These are phyloP conservation scores for Venturia aucupariae DNA, from an alignment of 2,329 filamentous ascomycete species.

Conservation along the genomic window DNA sequence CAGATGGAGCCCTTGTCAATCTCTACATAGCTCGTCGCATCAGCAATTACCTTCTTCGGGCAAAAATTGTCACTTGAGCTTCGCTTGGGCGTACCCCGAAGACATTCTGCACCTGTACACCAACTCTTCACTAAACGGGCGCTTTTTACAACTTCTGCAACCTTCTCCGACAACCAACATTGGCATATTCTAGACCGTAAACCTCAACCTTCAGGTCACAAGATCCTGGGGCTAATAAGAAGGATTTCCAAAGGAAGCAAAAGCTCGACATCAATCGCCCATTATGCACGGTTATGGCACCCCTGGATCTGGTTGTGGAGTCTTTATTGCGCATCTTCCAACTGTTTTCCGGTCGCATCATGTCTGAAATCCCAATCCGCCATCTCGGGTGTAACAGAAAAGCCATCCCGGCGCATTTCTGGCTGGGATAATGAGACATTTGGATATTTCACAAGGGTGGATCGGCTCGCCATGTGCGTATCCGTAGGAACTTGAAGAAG, in stretches of 20 bases:
- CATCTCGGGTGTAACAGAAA: background rate
- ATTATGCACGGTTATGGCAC: background rate
- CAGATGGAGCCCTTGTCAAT: background rate
- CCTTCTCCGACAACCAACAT: background rate
- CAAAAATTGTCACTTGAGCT: background rate
- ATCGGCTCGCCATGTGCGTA: no score
- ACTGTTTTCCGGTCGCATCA: background rate
- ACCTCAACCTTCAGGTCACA: background rate
- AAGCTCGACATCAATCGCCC: background rate
- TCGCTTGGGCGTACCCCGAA: background rate
- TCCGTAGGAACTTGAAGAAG: background rate
- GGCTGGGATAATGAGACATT: background rate
- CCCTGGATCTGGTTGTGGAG: background rate
- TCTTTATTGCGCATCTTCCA: background rate
- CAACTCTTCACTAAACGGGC: background rate
- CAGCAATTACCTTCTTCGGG: background rate
- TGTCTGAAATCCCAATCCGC: background rate
- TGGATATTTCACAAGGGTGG: background rate
- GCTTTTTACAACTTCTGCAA: background rate
- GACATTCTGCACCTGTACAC: background rate
- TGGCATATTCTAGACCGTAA: background rate
- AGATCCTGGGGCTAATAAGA: background rate
- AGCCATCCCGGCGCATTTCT: background rate
- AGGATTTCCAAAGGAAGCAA: background rate
- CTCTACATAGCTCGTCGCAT: background rate